A percentile compares a stretch with the other conserved stretches of the same genome.
Conservation (phyloP, 1,139 yeast genomes). For the Yamadazyma blattariae region DNA sequence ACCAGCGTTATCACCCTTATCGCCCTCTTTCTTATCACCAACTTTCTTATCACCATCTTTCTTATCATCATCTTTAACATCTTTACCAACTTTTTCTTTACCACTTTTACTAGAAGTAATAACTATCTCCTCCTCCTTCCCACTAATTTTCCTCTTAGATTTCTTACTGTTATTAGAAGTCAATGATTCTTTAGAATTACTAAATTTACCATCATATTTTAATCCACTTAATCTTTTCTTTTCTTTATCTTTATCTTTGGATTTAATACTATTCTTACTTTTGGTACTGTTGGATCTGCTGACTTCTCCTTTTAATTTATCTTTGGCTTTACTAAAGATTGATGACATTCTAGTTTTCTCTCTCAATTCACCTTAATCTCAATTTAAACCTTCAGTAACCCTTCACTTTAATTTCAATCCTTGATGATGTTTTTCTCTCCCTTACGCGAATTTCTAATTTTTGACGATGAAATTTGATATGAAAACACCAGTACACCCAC, state of each 20-base stretch:
- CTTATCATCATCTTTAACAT: background rate
- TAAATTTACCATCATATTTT: constrained; percentile 9
- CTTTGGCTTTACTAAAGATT: constrained; percentile 11
- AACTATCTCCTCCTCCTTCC: background rate
- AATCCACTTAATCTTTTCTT: constrained; percentile 16
- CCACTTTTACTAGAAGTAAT: background rate
- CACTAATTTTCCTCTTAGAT: background rate
- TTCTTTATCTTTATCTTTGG: constrained; percentile 11
- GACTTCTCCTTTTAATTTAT: constrained; percentile 4
- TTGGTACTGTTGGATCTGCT: constrained; percentile 6
- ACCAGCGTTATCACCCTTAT: background rate
- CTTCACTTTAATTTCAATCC: too few species aligned
- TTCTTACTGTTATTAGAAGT: background rate
- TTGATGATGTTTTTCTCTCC: too few species aligned
- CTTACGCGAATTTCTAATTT: too few species aligned
- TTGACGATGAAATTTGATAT: too few species aligned
- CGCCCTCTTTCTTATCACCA: background rate
- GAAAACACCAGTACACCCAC: too few species aligned
- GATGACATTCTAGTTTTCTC: constrained; percentile 8
- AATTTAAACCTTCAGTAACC: too few species aligned
- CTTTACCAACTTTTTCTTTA: background rate
- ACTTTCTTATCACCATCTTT: background rate
- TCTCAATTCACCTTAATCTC: too few species aligned
- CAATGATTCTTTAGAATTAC: constrained; percentile 11
- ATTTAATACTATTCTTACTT: constrained; percentile 1